phyloP scores from a whole-genome alignment of 2,329 filamentous ascomycete species.

The Paecilomyces sp. region DNA sequence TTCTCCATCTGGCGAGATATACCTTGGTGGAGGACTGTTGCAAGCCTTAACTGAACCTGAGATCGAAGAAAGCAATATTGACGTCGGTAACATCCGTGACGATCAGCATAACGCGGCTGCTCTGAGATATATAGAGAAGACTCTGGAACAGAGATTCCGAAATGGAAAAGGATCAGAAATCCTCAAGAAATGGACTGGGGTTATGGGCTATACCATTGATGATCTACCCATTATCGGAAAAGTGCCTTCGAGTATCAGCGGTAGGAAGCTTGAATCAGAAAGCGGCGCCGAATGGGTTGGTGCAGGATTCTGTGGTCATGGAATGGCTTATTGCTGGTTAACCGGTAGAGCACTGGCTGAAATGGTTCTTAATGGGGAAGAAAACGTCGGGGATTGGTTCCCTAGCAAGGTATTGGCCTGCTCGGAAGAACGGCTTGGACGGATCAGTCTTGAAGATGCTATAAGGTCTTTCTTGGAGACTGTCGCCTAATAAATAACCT shows the following conservation, averaged over 20 bases:
- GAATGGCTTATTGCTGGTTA: conserved; percentile 52
- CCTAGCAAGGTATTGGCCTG: conserved; percentile 11
- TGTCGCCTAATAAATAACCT: not conserved
- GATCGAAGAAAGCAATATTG: conserved; percentile 2
- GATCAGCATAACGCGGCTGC: conserved; percentile 3
- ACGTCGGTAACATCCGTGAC: conserved; percentile 6
- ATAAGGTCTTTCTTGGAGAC: not conserved
- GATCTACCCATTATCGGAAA: conserved; percentile 46
- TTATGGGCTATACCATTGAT: conserved; percentile 47
- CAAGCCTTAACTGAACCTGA: conserved; percentile 4
- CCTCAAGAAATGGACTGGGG: conserved; percentile 25
- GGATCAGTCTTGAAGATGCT: not conserved
- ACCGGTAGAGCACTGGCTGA: conserved; percentile 19
- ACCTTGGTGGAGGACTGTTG: conserved; percentile 6
- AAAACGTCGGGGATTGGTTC: conserved; percentile 16
- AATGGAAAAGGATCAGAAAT: conserved; percentile 12
- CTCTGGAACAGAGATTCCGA: conserved; percentile 3
- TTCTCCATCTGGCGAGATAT: conserved; percentile 5
- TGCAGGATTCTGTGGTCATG: conserved; percentile 60
- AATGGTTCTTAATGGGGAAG: conserved; percentile 19
- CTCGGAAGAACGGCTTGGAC: conserved; percentile 3
- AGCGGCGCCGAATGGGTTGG: conserved; percentile 42
- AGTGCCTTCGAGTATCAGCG: conserved; percentile 29
- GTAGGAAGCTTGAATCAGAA: conserved; percentile 20
- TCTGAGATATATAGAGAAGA: conserved; percentile 1